Base-by-base conservation (phyloP, 352 stramenopile genomes). In the Phytophthora lateralis region DNA sequence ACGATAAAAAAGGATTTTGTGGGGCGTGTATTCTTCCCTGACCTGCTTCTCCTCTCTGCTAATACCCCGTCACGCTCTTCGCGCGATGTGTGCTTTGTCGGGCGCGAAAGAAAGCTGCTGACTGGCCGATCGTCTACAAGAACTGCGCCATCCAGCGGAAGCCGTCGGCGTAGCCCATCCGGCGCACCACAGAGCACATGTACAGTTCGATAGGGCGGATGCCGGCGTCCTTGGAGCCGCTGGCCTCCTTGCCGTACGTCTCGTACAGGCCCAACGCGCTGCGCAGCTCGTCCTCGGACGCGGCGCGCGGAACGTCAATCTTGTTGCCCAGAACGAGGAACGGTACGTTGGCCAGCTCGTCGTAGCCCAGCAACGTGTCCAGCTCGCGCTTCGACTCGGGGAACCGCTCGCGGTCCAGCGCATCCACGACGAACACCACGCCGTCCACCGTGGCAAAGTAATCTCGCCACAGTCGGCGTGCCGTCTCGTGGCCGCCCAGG, bases 281-380 rank as follows among this genome's bases (percentile, higher is more conserved):
- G 64, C 97, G 97, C 27, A 99, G 88, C 78, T 99, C 97, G 46
- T 99, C 97, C 75, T 99, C 98, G n/a, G 90, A 98, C 15, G 96
- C 97, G 10, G 98, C 97, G 60, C 80, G 90, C 15, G 94, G 90
- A 68, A 99, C 93, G 76, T 99, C 98, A 75, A 99, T 99, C 86
- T 99, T 99, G 87, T 99, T 99, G 69, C 98, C 98, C 10, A 99
- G 88, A 63, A 99, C 95, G 6, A 99, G 85, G 80, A 99, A 99
- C 41, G 98, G 98, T 57, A 99, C 97, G 75, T 98, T 98, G 37
- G 90, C 85, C 54, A 99, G 84, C 75, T 99, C 96, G 55, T 99
- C 97, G 71, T 96, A 97, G 41, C 92, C 96, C 47, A 99, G 85
- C 39, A 99, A 70, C 49, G 89, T 95, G 82, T 99, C 97, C 26